Evolutionary conservation across 495 filamentous ascomycete species (phyloP).

Genomic region (Penicillium fimorum): DNA sequence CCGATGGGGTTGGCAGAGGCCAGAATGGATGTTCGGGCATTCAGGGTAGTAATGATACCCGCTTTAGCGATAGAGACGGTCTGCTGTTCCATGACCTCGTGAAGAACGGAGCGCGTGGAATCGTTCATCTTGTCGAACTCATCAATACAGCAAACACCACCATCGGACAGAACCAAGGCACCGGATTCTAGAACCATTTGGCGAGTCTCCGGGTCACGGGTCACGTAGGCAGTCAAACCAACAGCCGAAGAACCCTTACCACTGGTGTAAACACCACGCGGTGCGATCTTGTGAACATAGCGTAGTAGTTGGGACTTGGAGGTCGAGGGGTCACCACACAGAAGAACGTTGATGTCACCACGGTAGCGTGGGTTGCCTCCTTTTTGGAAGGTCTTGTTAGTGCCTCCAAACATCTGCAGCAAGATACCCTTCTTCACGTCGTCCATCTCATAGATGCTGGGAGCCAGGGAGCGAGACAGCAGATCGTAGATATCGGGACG

Average conservation of each 20-base stretch:
- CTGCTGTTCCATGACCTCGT: conserved; percentile 99
- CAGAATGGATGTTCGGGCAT: conserved; percentile 89
- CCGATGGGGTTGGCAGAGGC: conserved; percentile 98
- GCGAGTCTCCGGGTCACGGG: conserved; percentile 88
- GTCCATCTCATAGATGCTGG: conserved; percentile 96
- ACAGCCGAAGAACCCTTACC: conserved; percentile 97
- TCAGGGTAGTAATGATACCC: conserved; percentile 97
- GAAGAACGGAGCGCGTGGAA: conserved; percentile 88
- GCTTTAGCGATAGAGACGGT: conserved; percentile 98
- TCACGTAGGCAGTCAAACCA: conserved; percentile 97
- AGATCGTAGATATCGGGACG: conserved; percentile 92
- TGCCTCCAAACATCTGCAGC: conserved; percentile 93
- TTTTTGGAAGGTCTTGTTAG: conserved; percentile 98
- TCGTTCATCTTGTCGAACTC: conserved; percentile 99
- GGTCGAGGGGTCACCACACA: conserved; percentile 96
- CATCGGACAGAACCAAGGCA: conserved; percentile 91
- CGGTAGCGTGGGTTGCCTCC: conserved; percentile 93
- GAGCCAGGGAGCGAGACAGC: conserved; percentile 85
- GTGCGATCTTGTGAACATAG: conserved; percentile 97
- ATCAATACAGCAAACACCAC: conserved; percentile 97
- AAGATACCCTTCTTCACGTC: conserved; percentile 98
- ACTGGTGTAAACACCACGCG: conserved; percentile 94
- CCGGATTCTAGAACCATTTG: conserved; percentile 97
- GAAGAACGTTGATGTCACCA: conserved; percentile 94
- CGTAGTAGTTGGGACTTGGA: conserved; percentile 91